phyloP scores from a whole-genome alignment of 192 early-diverging fungal species.

The Linnemannia hyalina region DNA sequence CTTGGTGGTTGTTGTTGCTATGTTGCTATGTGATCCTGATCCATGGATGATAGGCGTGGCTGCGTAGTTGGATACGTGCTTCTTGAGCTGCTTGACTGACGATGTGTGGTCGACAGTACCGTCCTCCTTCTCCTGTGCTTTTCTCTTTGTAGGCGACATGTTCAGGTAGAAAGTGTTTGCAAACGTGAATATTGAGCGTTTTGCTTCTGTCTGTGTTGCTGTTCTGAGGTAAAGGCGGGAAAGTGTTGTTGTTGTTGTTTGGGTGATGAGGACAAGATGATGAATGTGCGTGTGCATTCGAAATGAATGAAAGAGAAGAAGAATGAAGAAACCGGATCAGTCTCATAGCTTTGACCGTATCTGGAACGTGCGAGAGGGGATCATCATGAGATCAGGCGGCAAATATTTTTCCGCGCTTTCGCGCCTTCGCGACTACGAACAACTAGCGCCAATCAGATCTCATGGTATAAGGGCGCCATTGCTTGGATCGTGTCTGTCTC shows the following conservation, averaged over 20 bases:
- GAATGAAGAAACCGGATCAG: neutral
- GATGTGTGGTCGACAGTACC: neutral
- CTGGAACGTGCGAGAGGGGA: neutral
- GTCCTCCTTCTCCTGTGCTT: neutral
- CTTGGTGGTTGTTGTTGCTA: neutral
- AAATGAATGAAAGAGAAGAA: neutral
- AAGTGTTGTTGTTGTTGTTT: neutral
- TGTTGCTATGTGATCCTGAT: neutral
- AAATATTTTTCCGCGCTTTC: neutral
- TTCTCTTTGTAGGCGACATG: constrained; percentile 8
- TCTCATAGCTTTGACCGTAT: neutral
- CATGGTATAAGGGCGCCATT: neutral
- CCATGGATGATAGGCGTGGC: neutral
- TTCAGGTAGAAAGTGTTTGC: no score
- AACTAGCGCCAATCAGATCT: neutral
- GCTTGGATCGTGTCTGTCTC: no score
- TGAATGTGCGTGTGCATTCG: neutral
- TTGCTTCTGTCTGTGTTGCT: neutral
- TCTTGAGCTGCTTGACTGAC: neutral
- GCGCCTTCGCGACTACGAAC: neutral
- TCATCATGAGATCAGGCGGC: neutral
- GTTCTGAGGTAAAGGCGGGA: neutral
- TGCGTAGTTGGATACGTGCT: neutral
- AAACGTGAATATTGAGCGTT: neutral
- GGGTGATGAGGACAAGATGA: neutral